Evolutionary conservation across 257 asterid species (phyloP).

Genomic region (Nicotiana benthamiana): DNA sequence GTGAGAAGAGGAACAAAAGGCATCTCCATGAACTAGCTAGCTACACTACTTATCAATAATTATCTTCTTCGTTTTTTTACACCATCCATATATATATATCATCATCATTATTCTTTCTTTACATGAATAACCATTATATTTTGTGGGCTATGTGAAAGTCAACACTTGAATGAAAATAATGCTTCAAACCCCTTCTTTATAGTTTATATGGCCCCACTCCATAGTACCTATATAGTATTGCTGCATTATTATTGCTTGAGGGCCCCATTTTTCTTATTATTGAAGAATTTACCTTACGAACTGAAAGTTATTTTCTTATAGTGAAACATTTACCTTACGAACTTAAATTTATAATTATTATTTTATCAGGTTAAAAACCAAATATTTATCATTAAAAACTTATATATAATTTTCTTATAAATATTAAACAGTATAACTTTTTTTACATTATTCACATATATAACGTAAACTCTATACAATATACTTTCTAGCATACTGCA

Average conservation of each 20-base stretch:
- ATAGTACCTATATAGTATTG: neutral
- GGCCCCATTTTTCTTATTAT: neutral
- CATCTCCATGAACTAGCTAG: conserved; percentile 9
- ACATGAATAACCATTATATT: neutral
- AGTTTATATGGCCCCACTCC: neutral
- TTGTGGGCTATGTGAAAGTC: conserved; percentile 14
- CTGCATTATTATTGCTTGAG: conserved; percentile 3
- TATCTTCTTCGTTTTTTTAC: neutral
- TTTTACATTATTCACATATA: no score
- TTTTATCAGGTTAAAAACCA: no score
- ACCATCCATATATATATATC: conserved; percentile 3
- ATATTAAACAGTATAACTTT: no score
- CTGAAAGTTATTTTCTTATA: no score
- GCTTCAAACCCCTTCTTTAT: neutral
- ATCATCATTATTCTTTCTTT: conserved; percentile 7
- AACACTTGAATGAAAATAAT: conserved; percentile 13
- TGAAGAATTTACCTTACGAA: no score
- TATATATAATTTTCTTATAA: no score
- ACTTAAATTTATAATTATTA: no score
- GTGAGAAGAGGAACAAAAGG: conserved; percentile 17
- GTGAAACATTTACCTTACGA: no score
- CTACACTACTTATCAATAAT: conserved; percentile 11
- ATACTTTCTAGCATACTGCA: neutral
- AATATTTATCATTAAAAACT: no score
- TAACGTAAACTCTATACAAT: neutral